phyloP scores from a whole-genome alignment of 2,329 filamentous ascomycete species.

The Fonsecaea erecta region DNA sequence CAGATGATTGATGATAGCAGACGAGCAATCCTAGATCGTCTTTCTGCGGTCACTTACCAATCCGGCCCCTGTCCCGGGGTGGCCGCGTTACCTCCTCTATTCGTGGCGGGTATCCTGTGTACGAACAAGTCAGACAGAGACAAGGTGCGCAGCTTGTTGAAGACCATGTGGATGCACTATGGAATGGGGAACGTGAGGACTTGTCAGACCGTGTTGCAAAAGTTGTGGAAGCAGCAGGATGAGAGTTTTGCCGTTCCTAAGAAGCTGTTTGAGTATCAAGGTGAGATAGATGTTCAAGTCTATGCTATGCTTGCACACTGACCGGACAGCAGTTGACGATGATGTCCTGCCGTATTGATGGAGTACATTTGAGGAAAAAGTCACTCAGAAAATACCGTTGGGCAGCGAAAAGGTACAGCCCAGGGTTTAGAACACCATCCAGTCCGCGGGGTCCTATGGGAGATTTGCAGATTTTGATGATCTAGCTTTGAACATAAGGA shows the following conservation, averaged over 20 bases:
- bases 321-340: not conserved
- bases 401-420: too few relatives aligned
- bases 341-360: not conserved
- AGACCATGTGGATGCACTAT: conserved; percentile 20
- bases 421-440: too few relatives aligned
- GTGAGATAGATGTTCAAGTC: not conserved
- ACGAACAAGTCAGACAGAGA: conserved; percentile 7
- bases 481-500: too few relatives aligned
- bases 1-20: conserved; percentile 15
- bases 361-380: not conserved
- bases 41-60: conserved; percentile 1
- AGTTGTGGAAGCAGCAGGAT: conserved; percentile 17
- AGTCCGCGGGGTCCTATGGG: too few relatives aligned
- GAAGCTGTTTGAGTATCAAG: not conserved
- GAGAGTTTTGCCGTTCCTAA: not conserved
- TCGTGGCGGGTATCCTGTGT: conserved; percentile 16
- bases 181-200: conserved; percentile 21
- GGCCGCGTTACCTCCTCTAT: conserved; percentile 17
- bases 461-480: too few relatives aligned
- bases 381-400: not conserved
- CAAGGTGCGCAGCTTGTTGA: conserved; percentile 14
- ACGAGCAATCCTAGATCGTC: conserved; percentile 2
- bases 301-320: not conserved
- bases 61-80: conserved; percentile 15
- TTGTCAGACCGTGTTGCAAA: conserved; percentile 12